phyloP scores from a whole-genome alignment of 2,329 filamentous ascomycete species.

The Diaporthe amygdali region DNA sequence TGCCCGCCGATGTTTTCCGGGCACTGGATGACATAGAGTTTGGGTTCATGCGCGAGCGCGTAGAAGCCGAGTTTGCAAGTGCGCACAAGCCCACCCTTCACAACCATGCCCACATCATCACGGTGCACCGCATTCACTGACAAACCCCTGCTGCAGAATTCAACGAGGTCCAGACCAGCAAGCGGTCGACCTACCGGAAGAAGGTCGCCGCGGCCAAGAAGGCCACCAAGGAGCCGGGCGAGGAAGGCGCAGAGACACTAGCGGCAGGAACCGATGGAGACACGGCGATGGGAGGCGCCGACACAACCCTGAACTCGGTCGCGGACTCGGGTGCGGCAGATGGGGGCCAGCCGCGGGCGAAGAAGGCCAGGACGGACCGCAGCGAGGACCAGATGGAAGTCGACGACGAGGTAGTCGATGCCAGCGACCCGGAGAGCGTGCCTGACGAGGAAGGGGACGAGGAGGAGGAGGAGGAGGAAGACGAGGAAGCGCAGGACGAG shows the following conservation, averaged over 20 bases:
- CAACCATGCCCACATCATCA: background rate
- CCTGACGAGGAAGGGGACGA: conserved; percentile 41
- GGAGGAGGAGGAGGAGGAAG: conserved; percentile 47
- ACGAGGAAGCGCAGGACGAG: conserved; percentile 53
- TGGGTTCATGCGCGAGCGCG: conserved; percentile 68
- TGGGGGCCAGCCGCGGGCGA: conserved; percentile 36
- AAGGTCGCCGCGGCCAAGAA: conserved; percentile 71
- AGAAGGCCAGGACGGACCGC: conserved; percentile 45
- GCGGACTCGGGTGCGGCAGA: conserved; percentile 10
- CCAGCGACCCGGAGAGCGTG: conserved; percentile 39
- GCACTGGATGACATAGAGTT: conserved; percentile 81
- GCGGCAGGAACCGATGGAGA: conserved; percentile 36
- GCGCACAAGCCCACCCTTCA: conserved; percentile 36
- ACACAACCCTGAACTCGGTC: conserved; percentile 27
- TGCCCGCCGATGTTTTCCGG: conserved; percentile 76
- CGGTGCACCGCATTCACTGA: background rate
- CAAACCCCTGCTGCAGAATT: conserved; percentile 58
- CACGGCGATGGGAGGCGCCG: conserved; percentile 26
- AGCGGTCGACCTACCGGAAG: conserved; percentile 74
- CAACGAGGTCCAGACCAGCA: conserved; percentile 74
- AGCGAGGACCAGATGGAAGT: conserved; percentile 53
- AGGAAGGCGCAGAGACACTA: conserved; percentile 33
- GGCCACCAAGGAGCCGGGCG: conserved; percentile 35
- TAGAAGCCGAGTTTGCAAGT: conserved; percentile 82
- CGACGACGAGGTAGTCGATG: conserved; percentile 44